Percentiles rank a stretch among this genome's conserved stretches.
phyloP scores from a whole-genome alignment of 306 rosid species.

The Astragalus membranaceus region DNA sequence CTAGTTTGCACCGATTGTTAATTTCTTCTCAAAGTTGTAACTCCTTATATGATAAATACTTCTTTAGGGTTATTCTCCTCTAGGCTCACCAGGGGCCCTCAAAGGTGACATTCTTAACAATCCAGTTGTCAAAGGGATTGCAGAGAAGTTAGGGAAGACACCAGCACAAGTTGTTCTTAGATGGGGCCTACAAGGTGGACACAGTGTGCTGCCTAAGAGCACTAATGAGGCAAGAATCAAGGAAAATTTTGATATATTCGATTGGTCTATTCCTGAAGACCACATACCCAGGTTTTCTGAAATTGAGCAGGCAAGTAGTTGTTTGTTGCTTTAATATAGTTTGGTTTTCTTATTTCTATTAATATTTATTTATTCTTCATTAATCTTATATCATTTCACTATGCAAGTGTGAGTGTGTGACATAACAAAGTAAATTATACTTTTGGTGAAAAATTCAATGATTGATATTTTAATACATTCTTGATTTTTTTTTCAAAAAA shows the following conservation, averaged over 20 bases:
- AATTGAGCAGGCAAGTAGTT: conserved; percentile 45
- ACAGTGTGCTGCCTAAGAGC: conserved; percentile 43
- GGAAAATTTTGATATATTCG: not conserved
- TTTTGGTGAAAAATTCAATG: too few relatives aligned
- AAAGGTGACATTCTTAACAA: conserved; percentile 34
- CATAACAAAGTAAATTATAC: not conserved
- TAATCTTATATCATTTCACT: too few relatives aligned
- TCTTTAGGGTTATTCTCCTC: conserved; percentile 47
- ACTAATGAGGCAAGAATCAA: not conserved
- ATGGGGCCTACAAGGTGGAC: conserved; percentile 67
- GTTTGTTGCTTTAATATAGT: not conserved
- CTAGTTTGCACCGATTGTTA: too few relatives aligned
- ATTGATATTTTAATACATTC: too few relatives aligned
- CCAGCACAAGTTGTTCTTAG: conserved; percentile 68
- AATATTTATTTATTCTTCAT: not conserved
- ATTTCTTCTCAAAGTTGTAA: not conserved
- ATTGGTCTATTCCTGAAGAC: not conserved
- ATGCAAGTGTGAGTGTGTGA: not conserved
- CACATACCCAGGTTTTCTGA: conserved; percentile 37
- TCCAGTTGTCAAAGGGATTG: conserved; percentile 27
- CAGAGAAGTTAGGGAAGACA: conserved; percentile 48
- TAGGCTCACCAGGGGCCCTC: conserved; percentile 41
- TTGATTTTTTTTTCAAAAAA: too few relatives aligned
- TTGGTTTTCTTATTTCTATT: not conserved
- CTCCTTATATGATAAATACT: not conserved